Percentiles rank a stretch among this genome's conserved stretches.
phyloP scores from a whole-genome alignment of 2,329 filamentous ascomycete species.

The Pestalotiopsis sp. region DNA sequence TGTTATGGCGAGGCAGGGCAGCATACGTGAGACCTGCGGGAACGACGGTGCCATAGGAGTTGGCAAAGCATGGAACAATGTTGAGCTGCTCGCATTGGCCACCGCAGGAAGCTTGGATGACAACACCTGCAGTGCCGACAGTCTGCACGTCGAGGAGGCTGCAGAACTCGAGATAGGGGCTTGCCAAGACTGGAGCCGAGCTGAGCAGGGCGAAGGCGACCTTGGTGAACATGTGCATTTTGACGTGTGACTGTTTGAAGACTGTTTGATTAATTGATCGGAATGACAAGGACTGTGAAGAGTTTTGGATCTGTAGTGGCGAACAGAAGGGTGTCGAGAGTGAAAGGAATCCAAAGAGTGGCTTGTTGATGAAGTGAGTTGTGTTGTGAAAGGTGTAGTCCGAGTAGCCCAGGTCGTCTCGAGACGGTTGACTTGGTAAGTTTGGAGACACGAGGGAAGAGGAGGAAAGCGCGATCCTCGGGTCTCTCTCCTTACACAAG shows the following conservation, averaged over 20 bases:
- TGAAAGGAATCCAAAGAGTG: neutral
- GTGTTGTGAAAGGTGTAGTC: neutral
- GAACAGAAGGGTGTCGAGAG: neutral
- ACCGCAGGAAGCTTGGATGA: constrained; percentile 11
- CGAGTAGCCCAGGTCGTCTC: too few species aligned
- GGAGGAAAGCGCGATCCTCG: too few species aligned
- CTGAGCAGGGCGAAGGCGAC: neutral
- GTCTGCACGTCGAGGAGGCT: constrained; percentile 1
- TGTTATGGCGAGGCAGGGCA: too few species aligned
- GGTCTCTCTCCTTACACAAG: too few species aligned
- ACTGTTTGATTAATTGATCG: neutral
- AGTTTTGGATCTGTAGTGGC: neutral
- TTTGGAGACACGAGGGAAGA: neutral
- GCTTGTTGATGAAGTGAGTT: neutral
- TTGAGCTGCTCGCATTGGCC: constrained; percentile 14
- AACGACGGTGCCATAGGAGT: constrained; percentile 9
- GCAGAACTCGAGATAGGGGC: constrained; percentile 14
- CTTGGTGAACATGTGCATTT: constrained; percentile 7
- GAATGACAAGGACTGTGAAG: neutral
- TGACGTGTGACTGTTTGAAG: neutral
- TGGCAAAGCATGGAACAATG: constrained; percentile 15
- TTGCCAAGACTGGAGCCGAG: neutral
- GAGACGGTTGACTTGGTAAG: neutral
- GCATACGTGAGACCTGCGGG: constrained; percentile 7
- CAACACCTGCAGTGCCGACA: neutral